A percentile compares a stretch with the other conserved stretches of the same genome.
phyloP scores from a whole-genome alignment of 441 rosid genomes.

The Daphne laureola region DNA sequence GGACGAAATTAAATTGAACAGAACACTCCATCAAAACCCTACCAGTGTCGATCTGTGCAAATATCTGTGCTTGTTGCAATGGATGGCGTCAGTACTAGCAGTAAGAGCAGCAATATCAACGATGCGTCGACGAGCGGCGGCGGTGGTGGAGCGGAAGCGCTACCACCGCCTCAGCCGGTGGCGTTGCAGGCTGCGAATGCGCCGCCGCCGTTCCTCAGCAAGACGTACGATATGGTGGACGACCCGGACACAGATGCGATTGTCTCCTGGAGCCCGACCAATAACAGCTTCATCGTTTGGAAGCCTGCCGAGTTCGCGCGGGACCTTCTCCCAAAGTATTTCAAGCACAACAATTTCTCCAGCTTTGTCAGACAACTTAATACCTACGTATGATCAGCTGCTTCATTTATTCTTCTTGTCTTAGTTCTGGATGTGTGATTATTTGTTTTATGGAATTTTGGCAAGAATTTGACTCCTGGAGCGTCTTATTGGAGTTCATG shows the following conservation, averaged over 20 bases:
- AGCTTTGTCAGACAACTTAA: constrained; percentile 92
- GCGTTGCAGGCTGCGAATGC: constrained; percentile 38
- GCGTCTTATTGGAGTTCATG: neutral
- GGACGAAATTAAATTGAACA: neutral
- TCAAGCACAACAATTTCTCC: constrained; percentile 89
- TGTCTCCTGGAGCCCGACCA: constrained; percentile 71
- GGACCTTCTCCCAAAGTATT: constrained; percentile 77
- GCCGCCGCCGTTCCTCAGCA: constrained; percentile 90
- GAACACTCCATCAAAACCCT: constrained; percentile 2
- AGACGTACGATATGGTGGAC: constrained; percentile 92
- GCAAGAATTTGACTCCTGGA: neutral
- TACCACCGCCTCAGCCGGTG: constrained; percentile 31
- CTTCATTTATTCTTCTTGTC: neutral
- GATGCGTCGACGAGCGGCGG: constrained; percentile 30
- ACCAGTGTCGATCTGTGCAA: neutral
- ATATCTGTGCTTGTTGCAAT: constrained; percentile 7
- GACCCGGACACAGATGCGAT: constrained; percentile 62
- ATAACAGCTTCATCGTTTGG: constrained; percentile 89
- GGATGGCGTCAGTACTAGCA: constrained; percentile 37
- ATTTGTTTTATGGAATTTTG: neutral
- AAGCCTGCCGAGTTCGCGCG: constrained; percentile 80
- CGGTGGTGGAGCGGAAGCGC: constrained; percentile 4
- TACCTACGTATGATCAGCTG: constrained; percentile 47
- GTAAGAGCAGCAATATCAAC: constrained; percentile 13
- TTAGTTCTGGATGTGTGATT: constrained; percentile 2